Evolutionary conservation across 306 rosid genomes (phyloP).

Genomic region (Vigna nakashimae): DNA sequence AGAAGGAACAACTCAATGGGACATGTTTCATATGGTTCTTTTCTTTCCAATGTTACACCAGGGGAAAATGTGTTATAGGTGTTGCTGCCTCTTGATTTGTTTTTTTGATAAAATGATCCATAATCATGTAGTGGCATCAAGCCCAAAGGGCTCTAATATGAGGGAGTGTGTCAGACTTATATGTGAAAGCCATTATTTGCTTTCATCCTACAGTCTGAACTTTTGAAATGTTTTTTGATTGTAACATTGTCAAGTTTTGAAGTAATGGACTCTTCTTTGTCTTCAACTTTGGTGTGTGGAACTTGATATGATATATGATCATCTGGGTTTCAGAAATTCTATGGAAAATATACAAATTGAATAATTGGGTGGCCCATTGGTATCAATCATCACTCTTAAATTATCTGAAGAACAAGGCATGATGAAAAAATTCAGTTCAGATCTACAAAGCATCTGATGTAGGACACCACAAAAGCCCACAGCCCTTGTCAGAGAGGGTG

Average conservation of each 20-base stretch:
- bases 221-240: constrained; percentile 3
- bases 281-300: background rate
- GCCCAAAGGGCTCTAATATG: background rate
- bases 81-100: constrained; percentile 46
- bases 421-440: background rate
- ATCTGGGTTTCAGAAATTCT: background rate
- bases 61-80: background rate
- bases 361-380: background rate
- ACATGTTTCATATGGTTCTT: background rate
- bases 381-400: constrained; percentile 12
- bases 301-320: background rate
- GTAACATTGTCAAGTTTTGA: constrained; percentile 29
- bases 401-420: background rate
- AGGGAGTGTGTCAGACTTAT: background rate
- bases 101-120: constrained; percentile 6
- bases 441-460: background rate
- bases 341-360: constrained; percentile 13
- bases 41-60: constrained; percentile 10
- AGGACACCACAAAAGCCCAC: background rate
- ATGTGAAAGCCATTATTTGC: background rate
- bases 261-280: constrained; percentile 8
- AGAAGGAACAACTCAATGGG: constrained; percentile 37
- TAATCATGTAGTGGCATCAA: background rate
- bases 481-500: background rate
- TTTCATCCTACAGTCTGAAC: background rate